Base-by-base conservation (phyloP, 441 rosid species). In the Brassica hybrid region DNA sequence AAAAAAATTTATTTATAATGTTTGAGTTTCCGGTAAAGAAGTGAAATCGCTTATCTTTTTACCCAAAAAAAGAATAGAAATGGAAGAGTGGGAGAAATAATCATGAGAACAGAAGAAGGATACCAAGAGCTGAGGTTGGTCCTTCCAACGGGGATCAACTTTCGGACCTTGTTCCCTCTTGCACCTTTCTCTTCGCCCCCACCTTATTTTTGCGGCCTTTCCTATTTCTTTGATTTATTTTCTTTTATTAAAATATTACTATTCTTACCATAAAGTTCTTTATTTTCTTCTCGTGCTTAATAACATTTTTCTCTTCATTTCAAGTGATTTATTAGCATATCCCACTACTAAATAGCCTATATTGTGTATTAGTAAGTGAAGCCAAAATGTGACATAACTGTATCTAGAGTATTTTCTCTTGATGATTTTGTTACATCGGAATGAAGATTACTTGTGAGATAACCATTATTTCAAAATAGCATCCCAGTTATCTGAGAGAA, bases 131-230 rank as follows among this genome's bases (percentile, higher is more conserved):
- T 48, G 17, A 48, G 54, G 1, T 48, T 48, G 54, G 54, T 48
- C 54, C 13, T 48, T 48, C 54, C 54, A 71, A 85, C 67, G 75
- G 77, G 79, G 80, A 83, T 85, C 88, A 79, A 81, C 72, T 67
- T 75, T 82, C 73, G 87, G 89, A 82, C 45, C 69, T 65, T 83
- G 97, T 84, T 88, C 85, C 89, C 72, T 63, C 72, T 80, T 74
- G 67, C 76, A 81, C 77, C 86, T 71, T 82, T 83, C 89, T 78
- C 74, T 75, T 77, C 80, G 88, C 76, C 34, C 91, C 90, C 62
- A 34, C 57, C 41, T 1, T 41, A 6, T 54, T 50, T 63, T 73
- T 69, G 23, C 41, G 68, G 69, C 70, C 75, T 68, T 74, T 43
- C 54, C 34, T 30, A 30, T 30, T 30, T 30, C 34, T 30, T 30